Base-by-base conservation (phyloP, 2,329 filamentous ascomycete species). In the Epichloe bromicola region DNA sequence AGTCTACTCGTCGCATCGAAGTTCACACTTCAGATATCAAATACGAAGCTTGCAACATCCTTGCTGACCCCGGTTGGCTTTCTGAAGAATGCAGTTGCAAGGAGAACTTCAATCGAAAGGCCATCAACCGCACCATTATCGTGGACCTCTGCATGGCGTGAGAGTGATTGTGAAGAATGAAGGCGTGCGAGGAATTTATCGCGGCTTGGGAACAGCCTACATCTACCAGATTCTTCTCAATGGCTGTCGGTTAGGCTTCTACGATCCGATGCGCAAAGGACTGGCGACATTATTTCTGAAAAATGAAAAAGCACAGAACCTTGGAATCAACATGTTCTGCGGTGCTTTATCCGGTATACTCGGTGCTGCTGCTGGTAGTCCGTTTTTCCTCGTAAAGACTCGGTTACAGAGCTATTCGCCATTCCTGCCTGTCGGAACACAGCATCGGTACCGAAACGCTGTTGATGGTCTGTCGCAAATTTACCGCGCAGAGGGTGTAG, bases 331-430 rank as follows among this genome's bases (percentile, higher is more conserved):
- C 72, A 88, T 98, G 74, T 85, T 96, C 65, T 86, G 88, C 51
- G 93, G 93, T 59, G 93, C 93, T 19, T 74, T 80, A 12, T 95
- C 89, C 3, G 93, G 93, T 50, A 81, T 98, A 55, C 78, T 98
- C 52, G 93, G 93, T 57, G 93, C 91, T 8, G 86, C 86, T n/a
- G 85, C 86, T 20, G 93, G 91, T 39, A 95, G 88, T 50, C 93
- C 93, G 2, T 97, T 98, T 70, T 98, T 98, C 77, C 80, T 98
- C 50, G 86, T 97, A 66, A 98, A 98, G 75, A 98, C 93, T 3
- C 82, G 93, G 42, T 75, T 98, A 52, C 93, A 98, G 70, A 95
- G 88, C 59, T 97, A 79, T 73, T 95, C 89, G 38, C 87, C 90
- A 4, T 93, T 90, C 68, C 76, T 93, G 12, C 93, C 93, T 3